phyloP scores from a whole-genome alignment of 345 rosid species.

The Durio zibethinus region DNA sequence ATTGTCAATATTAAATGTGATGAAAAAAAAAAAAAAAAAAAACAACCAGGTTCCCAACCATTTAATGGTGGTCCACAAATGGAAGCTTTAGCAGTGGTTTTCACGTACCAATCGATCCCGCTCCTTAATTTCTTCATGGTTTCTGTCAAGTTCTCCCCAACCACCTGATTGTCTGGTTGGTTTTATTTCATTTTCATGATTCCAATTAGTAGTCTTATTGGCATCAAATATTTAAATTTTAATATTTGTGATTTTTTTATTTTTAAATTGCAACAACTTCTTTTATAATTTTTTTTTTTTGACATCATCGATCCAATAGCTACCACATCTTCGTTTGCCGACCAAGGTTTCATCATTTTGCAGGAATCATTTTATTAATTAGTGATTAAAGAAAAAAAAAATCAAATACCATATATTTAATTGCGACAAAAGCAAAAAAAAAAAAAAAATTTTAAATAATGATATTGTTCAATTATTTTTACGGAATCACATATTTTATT shows the following conservation, averaged over 20 bases:
- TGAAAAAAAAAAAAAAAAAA: background rate
- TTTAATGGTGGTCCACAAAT: background rate
- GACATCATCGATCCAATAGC: background rate
- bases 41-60: background rate
- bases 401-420: background rate
- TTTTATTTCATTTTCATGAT: slow-evolving; percentile 33
- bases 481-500: too few relatives aligned
- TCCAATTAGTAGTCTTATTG: background rate
- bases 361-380: background rate
- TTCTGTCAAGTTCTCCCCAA: slow-evolving; percentile 5
- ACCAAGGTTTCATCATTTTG: background rate
- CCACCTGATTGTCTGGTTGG: slow-evolving; percentile 18
- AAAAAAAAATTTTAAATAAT: too few relatives aligned
- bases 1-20: background rate
- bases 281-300: background rate
- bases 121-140: background rate
- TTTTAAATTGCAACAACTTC: too few relatives aligned
- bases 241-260: too few relatives aligned
- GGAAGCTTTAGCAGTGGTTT: background rate
- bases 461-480: too few relatives aligned
- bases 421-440: background rate
- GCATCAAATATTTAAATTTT: too few relatives aligned
- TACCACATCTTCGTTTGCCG: background rate
- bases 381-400: background rate
- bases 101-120: background rate